Percentiles rank a stretch among this genome's conserved stretches.
phyloP scores from a whole-genome alignment of 2,329 filamentous ascomycete genomes.

The Pseudogymnoascus sp. region DNA sequence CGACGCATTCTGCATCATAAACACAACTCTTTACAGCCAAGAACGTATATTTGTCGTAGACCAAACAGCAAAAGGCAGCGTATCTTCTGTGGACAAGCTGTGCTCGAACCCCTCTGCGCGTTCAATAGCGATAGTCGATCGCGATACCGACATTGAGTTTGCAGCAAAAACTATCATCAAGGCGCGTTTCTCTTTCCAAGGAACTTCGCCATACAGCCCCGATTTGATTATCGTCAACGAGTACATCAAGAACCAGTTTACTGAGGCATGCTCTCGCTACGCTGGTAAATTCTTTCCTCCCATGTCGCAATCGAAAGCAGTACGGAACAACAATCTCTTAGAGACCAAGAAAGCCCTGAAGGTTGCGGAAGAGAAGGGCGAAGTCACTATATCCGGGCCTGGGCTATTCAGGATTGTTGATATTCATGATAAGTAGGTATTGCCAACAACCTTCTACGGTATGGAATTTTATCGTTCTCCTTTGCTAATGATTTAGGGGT shows the following conservation, averaged over 20 bases:
- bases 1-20: constrained; percentile 41
- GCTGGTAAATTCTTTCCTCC: constrained; percentile 23
- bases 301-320: neutral
- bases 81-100: constrained; percentile 24
- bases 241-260: constrained; percentile 47
- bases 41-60: constrained; percentile 17
- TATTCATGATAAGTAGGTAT: constrained; percentile 13
- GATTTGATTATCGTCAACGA: constrained; percentile 60
- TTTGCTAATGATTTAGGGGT: constrained; percentile 15
- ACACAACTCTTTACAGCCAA: constrained; percentile 22
- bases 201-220: constrained; percentile 52
- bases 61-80: constrained; percentile 8
- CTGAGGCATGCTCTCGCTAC: constrained; percentile 40
- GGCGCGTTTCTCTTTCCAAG: constrained; percentile 49
- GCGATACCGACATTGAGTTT: constrained; percentile 45
- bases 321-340: neutral
- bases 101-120: constrained; percentile 33
- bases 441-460: constrained; percentile 4
- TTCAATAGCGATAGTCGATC: constrained; percentile 51
- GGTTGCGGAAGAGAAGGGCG: constrained; percentile 8
- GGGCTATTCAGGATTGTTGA: constrained; percentile 7
- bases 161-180: constrained; percentile 46
- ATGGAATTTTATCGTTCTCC: constrained; percentile 10
- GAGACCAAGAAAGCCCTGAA: neutral
- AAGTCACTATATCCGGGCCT: neutral